Base-by-base conservation (phyloP, 495 filamentous ascomycete species). In the Aspergillus steynii region DNA sequence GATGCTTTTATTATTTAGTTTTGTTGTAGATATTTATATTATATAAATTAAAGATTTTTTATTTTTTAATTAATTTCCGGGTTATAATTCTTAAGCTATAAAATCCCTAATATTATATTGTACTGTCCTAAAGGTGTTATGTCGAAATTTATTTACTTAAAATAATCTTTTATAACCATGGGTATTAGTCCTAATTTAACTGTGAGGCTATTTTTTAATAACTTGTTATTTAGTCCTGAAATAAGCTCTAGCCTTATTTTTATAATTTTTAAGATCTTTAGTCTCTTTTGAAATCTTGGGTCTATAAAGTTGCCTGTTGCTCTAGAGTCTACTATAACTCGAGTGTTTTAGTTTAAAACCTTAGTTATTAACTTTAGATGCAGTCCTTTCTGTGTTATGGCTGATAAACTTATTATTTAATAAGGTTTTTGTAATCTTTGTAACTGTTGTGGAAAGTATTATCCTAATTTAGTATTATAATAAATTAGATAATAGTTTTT, bases 21-120 rank as follows among this genome's bases (percentile, higher is more conserved):
- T 61, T 32, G 31, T 29, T 29, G 6, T 54, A 5, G 27, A 32
- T 47, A 54, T 25, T 48, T 47, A 28, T 56, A 51, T 37, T 56
- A 56, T 26, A 27, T 56, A 25, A 31, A 32, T 26, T 59, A 52
- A 52, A 55, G 29, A 15, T 4, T 50, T 58, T 55, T 27, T 31
- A 1, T 50, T 48, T 55, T 37, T 31, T 52, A 59, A 37, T 59
- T 37, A 48, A 59, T 59, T 42, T 59, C 37, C 59, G 29, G 50
- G 32, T 63, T 63, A 60, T 59, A 52, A 50, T 59, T 55, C 46
- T 31, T 45, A 45, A 59, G 51, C 27, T 54, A 55, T 55, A 31
- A 29, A 14, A 55, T 56, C 50, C 32, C 25, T 55, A 63, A 56
- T 42, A 63, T 54, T 54, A 63, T 56, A 63, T 63, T 49, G 59